These are phyloP conservation scores for Blastomyces emzantsi DNA, from an alignment of 2,329 filamentous ascomycete genomes.

Conservation along the genomic window DNA sequence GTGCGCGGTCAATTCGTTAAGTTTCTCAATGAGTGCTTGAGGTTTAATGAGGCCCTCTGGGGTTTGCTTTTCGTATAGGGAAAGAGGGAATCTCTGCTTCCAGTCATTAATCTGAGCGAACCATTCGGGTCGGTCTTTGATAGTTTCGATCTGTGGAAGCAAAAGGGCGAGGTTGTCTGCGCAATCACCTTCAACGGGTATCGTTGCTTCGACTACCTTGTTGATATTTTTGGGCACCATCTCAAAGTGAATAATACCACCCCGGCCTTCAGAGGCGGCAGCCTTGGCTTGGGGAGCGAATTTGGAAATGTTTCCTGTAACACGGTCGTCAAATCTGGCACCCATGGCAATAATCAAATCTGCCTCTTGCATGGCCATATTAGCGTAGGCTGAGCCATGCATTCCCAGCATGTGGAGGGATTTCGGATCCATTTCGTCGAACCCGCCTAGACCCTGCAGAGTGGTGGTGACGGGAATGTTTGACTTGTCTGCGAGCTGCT, in stretches of 20 bases:
- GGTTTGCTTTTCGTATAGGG: constrained; percentile 68
- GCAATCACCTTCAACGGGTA: constrained; percentile 91
- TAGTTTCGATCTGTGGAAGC: constrained; percentile 59
- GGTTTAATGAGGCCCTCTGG: constrained; percentile 80
- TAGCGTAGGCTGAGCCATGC: constrained; percentile 95
- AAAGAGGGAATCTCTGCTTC: constrained; percentile 86
- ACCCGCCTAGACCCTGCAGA: constrained; percentile 84
- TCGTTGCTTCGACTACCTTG: constrained; percentile 95
- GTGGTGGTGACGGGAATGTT: constrained; percentile 94
- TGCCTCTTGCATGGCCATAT: constrained; percentile 95
- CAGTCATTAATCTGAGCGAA: constrained; percentile 80
- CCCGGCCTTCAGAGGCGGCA: constrained; percentile 73
- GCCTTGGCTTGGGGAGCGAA: constrained; percentile 84
- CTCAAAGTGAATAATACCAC: constrained; percentile 95
- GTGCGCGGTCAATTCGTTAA: constrained; percentile 71
- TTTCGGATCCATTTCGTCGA: constrained; percentile 88
- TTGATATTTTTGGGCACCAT: constrained; percentile 99
- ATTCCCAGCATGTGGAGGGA: constrained; percentile 97
- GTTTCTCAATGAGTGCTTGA: constrained; percentile 81
- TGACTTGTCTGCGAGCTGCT: constrained; percentile 79
- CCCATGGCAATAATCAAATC: constrained; percentile 94
- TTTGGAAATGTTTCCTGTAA: constrained; percentile 69
- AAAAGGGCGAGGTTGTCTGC: constrained; percentile 66
- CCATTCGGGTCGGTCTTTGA: constrained; percentile 68
- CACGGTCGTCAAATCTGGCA: constrained; percentile 91